Evolutionary conservation across 2,329 filamentous ascomycete species (phyloP), one percentile per base, ranked within the genome.

Genomic region (Sporothrix protearum): DNA sequence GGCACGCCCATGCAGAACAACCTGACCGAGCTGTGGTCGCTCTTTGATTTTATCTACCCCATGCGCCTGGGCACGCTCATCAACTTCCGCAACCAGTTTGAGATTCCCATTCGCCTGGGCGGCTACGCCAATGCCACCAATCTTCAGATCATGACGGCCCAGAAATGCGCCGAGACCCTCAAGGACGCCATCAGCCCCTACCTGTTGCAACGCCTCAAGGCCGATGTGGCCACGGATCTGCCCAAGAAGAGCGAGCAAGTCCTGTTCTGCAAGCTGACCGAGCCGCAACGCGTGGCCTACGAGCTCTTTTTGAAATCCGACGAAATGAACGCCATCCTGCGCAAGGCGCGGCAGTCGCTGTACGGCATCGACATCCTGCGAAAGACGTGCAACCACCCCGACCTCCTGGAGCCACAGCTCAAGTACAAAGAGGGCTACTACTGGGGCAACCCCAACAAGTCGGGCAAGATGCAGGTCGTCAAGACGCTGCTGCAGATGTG

Each of bases 1-100:
- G 96, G 96, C 5, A 99, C 96, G 0, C 96, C 96, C 0, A 96
- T 99, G 85, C 96, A 99, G 80, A 99, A 99, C 80, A 98, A 97
- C 74, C 82, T 99, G 33, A 91, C 92, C 0, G 96, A 99, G 79
- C 84, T 99, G 0, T 99, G 96, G 95, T 98, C 95, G 0, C 83
- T 99, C 0, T 98, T 99, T 78, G 96, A 99, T 79, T 99, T 99
- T 78, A 91, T 98, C 71, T 98, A 94, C 74, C 96, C 96, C 0
- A 97, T 98, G 93, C 91, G 94, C 16, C 83, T 99, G 6, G 96
- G 96, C 0, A 97, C 93, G 0, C 84, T 98, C 14, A 92, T 97
- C 72, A 93, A 92, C 74, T 99, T 99, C 79, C 89, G 94, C 61
- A 91, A 90, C 73, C 90, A 97, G 73, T 98, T 99, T 75, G 96